Evolutionary conservation across 441 rosid genomes (phyloP), one percentile per base, ranked within the genome.

Genomic region (Adansonia madagascariensis): DNA sequence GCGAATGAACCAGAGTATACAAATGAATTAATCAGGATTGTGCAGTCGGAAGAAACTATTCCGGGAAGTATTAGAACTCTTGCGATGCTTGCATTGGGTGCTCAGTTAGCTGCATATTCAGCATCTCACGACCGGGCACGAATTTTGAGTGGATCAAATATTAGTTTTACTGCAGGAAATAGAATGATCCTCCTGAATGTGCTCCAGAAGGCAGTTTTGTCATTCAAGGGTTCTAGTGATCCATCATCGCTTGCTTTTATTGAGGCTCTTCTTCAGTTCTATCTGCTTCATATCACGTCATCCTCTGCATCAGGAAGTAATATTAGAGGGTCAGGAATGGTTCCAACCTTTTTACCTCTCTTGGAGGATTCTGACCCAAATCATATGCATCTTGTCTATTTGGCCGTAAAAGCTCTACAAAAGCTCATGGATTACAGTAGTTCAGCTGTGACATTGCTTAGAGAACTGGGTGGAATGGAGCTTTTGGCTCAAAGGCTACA

Each of bases 1-100:
- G 98, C 98, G n/a, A 94, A 96, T 88, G 99, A 96, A 82, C 99
- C 99, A 3, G 99, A 96, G 82, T 92, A 96, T 82, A 96, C 98
- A 75, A 94, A 91, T 83, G 99, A 96, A 82, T 84, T 96, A 74
- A 92, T 94, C 74, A 92, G 96, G 86, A 96, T 96, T 60, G 98
- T 96, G 78, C 88, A 92, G 15, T 89, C 99, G n/a, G 99, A 96
- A 80, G 97, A 92, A 80, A 83, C 91, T 71, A 83, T 94, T 79
- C 96, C 96, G 71, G 98, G 99, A 77, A 84, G 88, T 66, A 91
- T 91, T 75, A 91, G 98, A 85, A 94, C 98, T 61, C 97, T 92
- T 77, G 93, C 98, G 52, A 94, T 96, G 98, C 94, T 88, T 80
- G 97, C 98, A 53, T 82, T 96, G 87, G 97, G 98, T 78, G 99